Conservation (phyloP, 2,329 filamentous ascomycete genomes). For the Beauveria sp. region DNA sequence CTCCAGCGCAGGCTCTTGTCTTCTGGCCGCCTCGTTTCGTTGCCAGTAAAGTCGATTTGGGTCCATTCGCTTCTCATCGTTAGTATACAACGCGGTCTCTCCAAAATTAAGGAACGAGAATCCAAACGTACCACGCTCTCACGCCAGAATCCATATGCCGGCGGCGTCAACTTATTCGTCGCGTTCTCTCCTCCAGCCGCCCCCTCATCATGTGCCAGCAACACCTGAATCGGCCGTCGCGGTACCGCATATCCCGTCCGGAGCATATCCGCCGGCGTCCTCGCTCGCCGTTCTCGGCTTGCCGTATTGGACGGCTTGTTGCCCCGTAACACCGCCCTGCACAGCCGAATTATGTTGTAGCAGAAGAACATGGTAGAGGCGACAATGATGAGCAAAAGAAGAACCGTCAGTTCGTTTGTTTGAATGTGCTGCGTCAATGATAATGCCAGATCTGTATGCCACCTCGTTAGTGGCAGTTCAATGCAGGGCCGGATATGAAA, state of each 20-base stretch:
- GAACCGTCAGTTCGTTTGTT: slow-evolving; percentile 66
- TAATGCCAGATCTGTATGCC: slow-evolving; percentile 58
- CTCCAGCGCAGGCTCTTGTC: slow-evolving; percentile 9
- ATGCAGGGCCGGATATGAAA: background rate
- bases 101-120: background rate
- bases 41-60: slow-evolving; percentile 78
- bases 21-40: slow-evolving; percentile 42
- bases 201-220: slow-evolving; percentile 68
- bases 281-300: background rate
- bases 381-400: slow-evolving; percentile 72
- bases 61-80: slow-evolving; percentile 56
- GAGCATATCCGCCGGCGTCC: slow-evolving; percentile 1
- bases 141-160: slow-evolving; percentile 80
- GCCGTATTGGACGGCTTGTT: slow-evolving; percentile 21
- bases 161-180: slow-evolving; percentile 55
- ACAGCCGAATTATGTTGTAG: slow-evolving; percentile 67
- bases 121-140: slow-evolving; percentile 63
- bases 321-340: slow-evolving; percentile 53
- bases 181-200: slow-evolving; percentile 48
- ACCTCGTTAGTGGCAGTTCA: background rate
- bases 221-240: slow-evolving; percentile 65
- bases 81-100: slow-evolving; percentile 2
- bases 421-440: slow-evolving; percentile 56
- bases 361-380: slow-evolving; percentile 71
- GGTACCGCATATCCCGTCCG: slow-evolving; percentile 61